Conservation (phyloP, 441 rosid species). For the Croton setiger region DNA sequence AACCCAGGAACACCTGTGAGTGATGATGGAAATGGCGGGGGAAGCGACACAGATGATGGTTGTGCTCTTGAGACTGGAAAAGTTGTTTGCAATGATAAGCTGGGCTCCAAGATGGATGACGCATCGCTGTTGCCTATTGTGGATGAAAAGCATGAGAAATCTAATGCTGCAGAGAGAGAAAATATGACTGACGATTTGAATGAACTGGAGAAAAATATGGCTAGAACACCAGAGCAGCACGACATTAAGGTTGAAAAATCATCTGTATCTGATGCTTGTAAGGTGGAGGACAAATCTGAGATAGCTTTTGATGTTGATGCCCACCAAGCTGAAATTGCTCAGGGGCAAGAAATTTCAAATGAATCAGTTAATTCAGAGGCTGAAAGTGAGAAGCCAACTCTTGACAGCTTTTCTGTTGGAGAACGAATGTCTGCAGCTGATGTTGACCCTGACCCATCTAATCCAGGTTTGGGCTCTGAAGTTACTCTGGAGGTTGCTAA, state of each 20-base stretch:
- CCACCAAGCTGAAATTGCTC: constrained; percentile 26
- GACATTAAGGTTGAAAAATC: constrained; percentile 31
- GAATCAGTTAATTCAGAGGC: constrained; percentile 24
- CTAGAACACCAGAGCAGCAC: constrained; percentile 21
- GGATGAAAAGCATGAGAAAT: constrained; percentile 37
- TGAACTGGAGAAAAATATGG: constrained; percentile 32
- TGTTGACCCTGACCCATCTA: constrained; percentile 31
- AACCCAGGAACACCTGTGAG: constrained; percentile 39
- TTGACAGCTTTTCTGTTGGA: constrained; percentile 25
- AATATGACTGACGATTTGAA: constrained; percentile 37
- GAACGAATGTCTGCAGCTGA: constrained; percentile 29
- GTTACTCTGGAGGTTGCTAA: constrained; percentile 34
- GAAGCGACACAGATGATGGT: constrained; percentile 64
- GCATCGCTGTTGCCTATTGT: constrained; percentile 32
- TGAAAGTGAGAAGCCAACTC: constrained; percentile 27
- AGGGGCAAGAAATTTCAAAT: constrained; percentile 29
- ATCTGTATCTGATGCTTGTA: constrained; percentile 32
- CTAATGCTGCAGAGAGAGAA: constrained; percentile 28
- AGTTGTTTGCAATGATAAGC: constrained; percentile 42
- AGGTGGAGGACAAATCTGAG: constrained; percentile 23
- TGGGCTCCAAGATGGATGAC: constrained; percentile 38
- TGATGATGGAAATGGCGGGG: constrained; percentile 70
- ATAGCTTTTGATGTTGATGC: constrained; percentile 27
- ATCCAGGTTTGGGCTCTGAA: constrained; percentile 32
- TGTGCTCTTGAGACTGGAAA: constrained; percentile 56